phyloP scores from a whole-genome alignment of 179 eudicot genomes.

The Kewa caespitosa region DNA sequence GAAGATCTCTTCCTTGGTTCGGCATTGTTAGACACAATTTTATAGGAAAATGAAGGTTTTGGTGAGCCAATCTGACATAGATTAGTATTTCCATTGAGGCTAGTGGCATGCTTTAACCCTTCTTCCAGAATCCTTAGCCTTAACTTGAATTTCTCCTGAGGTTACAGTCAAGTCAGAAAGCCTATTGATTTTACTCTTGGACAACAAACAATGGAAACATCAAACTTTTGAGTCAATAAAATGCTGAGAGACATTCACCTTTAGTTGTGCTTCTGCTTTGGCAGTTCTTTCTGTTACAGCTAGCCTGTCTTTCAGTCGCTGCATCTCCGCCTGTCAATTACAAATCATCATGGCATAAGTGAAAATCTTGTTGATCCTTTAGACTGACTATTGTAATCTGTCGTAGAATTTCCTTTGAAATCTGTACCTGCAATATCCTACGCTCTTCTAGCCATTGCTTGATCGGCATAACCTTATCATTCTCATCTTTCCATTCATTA shows the following conservation, averaged over 20 bases:
- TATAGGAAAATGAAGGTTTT: conserved; percentile 45
- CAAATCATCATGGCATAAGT: neutral
- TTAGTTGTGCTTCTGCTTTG: conserved; percentile 83
- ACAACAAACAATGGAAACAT: neutral
- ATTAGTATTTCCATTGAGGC: conserved; percentile 25
- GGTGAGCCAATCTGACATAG: conserved; percentile 32
- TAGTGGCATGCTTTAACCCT: conserved; percentile 53
- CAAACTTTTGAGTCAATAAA: neutral
- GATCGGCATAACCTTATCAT: conserved; percentile 90
- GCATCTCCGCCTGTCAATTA: conserved; percentile 72
- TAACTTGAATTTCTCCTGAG: conserved; percentile 79
- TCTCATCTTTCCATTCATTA: conserved; percentile 93
- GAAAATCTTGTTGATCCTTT: neutral
- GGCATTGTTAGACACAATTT: conserved; percentile 48
- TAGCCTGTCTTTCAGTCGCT: conserved; percentile 73
- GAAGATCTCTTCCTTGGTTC: conserved; percentile 57
- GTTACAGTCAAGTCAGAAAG: conserved; percentile 17
- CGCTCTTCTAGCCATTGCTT: conserved; percentile 96
- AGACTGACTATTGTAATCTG: neutral
- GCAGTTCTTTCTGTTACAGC: conserved; percentile 82
- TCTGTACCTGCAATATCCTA: conserved; percentile 64
- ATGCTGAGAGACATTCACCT: conserved; percentile 42
- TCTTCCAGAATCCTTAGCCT: conserved; percentile 86
- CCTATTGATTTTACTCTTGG: neutral
- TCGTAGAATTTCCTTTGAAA: neutral